Base-by-base conservation (phyloP, 805 yeast species). In the Metschnikowia proteae region DNA sequence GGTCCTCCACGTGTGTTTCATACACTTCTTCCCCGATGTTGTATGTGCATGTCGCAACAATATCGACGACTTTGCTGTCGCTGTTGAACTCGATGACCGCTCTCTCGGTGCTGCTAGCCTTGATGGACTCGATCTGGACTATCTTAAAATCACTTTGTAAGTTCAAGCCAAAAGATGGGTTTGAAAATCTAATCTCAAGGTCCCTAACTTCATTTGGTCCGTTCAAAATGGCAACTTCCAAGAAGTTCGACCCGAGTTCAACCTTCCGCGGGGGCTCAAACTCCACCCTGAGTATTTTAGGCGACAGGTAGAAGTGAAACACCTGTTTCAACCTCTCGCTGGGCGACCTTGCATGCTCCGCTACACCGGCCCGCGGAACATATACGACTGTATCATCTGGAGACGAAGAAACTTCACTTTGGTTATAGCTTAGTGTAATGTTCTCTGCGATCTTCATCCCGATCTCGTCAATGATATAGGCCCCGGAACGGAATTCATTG, bases 1-100 rank as follows among this genome's bases (percentile, higher is more conserved):
- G 68, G 4, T 66, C 59, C 17, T 60, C 60, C 8, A 69, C 45
- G 33, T 41, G 8, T 52, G 65, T 61, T 43, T 57, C 47, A 53
- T 56, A 63, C 5, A 22, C 41, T 26, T 54, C 59, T 4, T 54
- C 59, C 5, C 61, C 58, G 5, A 51, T 47, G 8, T 50, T 40
- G 45, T 67, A 71, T 1, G 29, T 33, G 8, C 70, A 52, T 3
- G 43, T 50, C 4, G 62, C 61, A 22, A 53, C 52, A 28, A 68
- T 38, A 5, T 49, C 56, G 4, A 68, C 52, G 1, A 58, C 25
- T 43, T 67, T 69, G 36, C 56, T 56, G 13, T 66, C 73, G 17
- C 65, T 56, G 32, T 55, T 60, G 47, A 64, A 62, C 6, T 58
- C 57, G 49, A 64, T 74, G 5, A 75, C 73, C 2, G 73, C 6